phyloP scores from a whole-genome alignment of 2,329 filamentous ascomycete genomes.

The Fusarium brachygibbosum region DNA sequence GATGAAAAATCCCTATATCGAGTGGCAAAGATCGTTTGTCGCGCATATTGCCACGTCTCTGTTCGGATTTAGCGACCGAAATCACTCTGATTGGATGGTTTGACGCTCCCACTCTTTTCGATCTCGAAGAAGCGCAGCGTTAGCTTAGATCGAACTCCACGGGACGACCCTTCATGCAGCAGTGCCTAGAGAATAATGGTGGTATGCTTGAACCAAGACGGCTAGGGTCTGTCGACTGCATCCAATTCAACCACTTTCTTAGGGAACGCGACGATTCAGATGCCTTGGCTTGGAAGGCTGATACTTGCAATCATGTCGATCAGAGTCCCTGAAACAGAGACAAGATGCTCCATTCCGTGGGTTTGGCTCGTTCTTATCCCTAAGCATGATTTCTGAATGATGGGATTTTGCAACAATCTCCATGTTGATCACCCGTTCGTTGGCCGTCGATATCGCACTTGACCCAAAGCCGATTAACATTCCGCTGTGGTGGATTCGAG shows the following conservation, averaged over 20 bases:
- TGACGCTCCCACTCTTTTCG: constrained; percentile 31
- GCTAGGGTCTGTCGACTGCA: constrained; percentile 14
- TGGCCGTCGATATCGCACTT: constrained; percentile 5
- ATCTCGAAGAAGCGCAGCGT: constrained; percentile 48
- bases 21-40: constrained; percentile 30
- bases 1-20: constrained; percentile 4
- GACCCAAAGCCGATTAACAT: constrained; percentile 2
- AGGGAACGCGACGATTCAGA: background rate
- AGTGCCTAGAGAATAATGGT: constrained; percentile 20
- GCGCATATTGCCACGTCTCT: constrained; percentile 25
- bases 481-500: constrained; percentile 2
- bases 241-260: constrained; percentile 5
- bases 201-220: constrained; percentile 18
- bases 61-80: constrained; percentile 24
- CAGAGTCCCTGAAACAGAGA: constrained; percentile 16
- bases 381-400: constrained; percentile 1
- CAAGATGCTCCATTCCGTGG: background rate
- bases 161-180: constrained; percentile 47
- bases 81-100: constrained; percentile 32
- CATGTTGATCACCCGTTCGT: constrained; percentile 32
- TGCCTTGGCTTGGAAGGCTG: constrained; percentile 8
- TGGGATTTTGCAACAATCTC: constrained; percentile 22
- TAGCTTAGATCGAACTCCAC: constrained; percentile 50
- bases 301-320: constrained; percentile 29
- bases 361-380: background rate